Evolutionary conservation across 1,284 basidiomycete genomes (phyloP).

Genomic region (Schizopora paradoxa): DNA sequence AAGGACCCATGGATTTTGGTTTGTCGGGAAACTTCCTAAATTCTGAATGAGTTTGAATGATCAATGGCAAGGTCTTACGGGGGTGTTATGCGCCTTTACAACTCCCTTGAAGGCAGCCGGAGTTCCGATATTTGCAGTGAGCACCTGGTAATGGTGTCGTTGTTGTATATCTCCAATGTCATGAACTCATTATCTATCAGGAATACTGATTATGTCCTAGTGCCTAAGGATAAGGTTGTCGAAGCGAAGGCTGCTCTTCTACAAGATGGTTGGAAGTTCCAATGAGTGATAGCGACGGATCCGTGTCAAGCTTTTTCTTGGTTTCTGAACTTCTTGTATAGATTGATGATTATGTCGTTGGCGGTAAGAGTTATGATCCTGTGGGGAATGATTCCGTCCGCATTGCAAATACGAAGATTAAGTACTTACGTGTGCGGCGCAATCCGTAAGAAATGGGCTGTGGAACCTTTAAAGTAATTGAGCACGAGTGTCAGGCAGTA

Average conservation of each 20-base stretch:
- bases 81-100: conserved; percentile 52
- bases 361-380: conserved; percentile 83
- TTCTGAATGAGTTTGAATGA: background rate
- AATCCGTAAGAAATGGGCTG: conserved; percentile 88
- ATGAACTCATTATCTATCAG: too few relatives aligned
- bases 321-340: conserved; percentile 50
- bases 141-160: conserved; percentile 52
- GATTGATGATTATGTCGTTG: conserved; percentile 76
- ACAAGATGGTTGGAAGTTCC: conserved; percentile 41
- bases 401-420: conserved; percentile 3
- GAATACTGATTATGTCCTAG: conserved; percentile 60
- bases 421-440: conserved; percentile 84
- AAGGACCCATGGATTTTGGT: conserved; percentile 66
- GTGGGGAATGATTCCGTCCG: conserved; percentile 5
- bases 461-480: conserved; percentile 55
- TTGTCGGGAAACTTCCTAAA: conserved; percentile 21
- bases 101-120: conserved; percentile 48
- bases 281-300: background rate
- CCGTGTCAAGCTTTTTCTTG: background rate
- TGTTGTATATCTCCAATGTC: conserved; percentile 1
- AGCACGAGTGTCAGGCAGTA: background rate
- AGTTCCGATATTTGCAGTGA: conserved; percentile 58
- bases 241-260: conserved; percentile 39
- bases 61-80: conserved; percentile 43
- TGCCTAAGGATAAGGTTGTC: conserved; percentile 39